phyloP scores from a whole-genome alignment of 495 filamentous ascomycete species.

The Podospora comata region DNA sequence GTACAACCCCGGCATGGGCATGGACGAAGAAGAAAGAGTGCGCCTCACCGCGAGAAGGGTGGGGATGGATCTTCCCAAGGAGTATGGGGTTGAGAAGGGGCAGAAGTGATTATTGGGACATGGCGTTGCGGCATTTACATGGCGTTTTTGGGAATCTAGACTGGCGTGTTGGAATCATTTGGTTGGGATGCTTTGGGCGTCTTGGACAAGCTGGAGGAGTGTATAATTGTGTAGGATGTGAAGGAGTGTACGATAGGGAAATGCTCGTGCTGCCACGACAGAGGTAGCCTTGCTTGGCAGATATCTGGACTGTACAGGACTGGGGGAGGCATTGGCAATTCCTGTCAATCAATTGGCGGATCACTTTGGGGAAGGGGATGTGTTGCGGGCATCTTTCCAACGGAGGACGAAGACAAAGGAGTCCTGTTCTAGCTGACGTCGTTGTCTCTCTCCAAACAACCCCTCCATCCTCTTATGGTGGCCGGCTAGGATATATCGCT shows the following conservation, averaged over 20 bases:
- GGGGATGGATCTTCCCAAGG: conserved; percentile 77
- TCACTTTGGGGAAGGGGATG: too few species aligned
- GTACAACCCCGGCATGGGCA: conserved; percentile 86
- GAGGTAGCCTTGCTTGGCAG: neutral
- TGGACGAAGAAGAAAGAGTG: conserved; percentile 82
- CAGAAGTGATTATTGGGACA: conserved; percentile 2
- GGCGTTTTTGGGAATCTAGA: neutral
- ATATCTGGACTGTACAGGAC: neutral
- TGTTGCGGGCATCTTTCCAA: too few species aligned
- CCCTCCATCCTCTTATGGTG: too few species aligned
- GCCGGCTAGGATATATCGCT: too few species aligned
- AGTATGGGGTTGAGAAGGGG: conserved; percentile 33
- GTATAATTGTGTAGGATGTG: neutral
- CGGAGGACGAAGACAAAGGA: too few species aligned
- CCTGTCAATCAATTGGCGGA: too few species aligned
- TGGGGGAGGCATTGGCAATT: too few species aligned
- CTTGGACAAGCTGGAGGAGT: too few species aligned
- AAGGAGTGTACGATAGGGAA: neutral
- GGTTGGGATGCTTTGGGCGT: too few species aligned
- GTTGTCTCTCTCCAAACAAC: too few species aligned
- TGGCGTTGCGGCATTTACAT: neutral
- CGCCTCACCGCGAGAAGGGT: conserved; percentile 80
- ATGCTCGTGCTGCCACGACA: neutral
- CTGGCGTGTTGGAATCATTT: neutral
- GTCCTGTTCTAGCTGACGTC: too few species aligned